phyloP scores from a whole-genome alignment of 2,329 filamentous ascomycete genomes.

The Whalleya microplaca region DNA sequence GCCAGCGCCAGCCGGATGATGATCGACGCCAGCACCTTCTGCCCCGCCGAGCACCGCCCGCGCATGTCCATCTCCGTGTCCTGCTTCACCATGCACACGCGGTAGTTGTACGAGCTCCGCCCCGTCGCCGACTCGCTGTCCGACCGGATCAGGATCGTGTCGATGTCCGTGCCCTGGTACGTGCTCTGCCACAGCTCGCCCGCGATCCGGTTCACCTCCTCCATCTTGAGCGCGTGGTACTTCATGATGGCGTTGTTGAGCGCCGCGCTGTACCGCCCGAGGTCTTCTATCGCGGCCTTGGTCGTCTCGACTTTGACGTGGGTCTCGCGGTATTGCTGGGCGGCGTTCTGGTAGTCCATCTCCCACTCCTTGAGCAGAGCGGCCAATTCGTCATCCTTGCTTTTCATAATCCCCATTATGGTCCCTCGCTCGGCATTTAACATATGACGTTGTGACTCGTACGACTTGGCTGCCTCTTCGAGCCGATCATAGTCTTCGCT shows the following conservation, averaged over 20 bases:
- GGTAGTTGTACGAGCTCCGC: constrained; percentile 92
- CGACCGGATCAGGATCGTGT: constrained; percentile 92
- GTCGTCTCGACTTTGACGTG: constrained; percentile 91
- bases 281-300: constrained; percentile 88
- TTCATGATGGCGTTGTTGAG: constrained; percentile 97
- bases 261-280: constrained; percentile 79
- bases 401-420: constrained; percentile 77
- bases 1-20: constrained; percentile 96
- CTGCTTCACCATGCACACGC: constrained; percentile 96
- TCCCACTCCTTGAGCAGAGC: constrained; percentile 80
- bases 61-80: constrained; percentile 99
- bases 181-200: constrained; percentile 97
- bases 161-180: constrained; percentile 96
- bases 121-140: constrained; percentile 77
- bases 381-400: constrained; percentile 79
- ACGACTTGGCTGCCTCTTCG: constrained; percentile 66
- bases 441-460: constrained; percentile 69
- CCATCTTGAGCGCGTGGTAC: constrained; percentile 96
- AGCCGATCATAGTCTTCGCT: constrained; percentile 81
- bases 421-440: constrained; percentile 74
- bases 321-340: constrained; percentile 78
- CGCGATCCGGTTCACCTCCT: constrained; percentile 93
- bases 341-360: constrained; percentile 83
- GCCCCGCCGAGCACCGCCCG: constrained; percentile 92
- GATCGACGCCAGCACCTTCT: constrained; percentile 95